Conservation (phyloP, 371 early-diverging fungal species). For the Batkoa obscura region DNA sequence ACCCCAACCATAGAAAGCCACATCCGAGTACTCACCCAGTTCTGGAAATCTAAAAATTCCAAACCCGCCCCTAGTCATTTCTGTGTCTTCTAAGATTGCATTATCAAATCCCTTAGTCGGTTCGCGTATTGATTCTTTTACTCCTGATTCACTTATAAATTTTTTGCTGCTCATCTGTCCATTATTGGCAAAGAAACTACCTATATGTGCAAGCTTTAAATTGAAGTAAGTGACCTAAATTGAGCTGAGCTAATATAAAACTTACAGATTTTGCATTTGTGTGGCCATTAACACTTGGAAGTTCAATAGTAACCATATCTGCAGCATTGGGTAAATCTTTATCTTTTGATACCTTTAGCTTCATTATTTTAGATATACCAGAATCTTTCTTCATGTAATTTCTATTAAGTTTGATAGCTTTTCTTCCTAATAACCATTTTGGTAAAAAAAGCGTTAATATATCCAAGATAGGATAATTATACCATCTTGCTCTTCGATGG, state of each 20-base stretch:
- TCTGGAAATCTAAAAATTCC: conserved; percentile 13
- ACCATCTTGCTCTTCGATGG: not conserved
- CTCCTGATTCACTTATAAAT: not conserved
- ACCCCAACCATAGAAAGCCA: conserved; percentile 22
- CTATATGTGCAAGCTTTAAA: not conserved
- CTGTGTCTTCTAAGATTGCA: conserved; percentile 8
- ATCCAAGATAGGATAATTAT: not conserved
- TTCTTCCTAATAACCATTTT: not conserved
- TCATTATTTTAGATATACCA: too few species aligned
- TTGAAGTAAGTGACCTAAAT: not conserved
- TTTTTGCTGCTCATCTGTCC: not conserved
- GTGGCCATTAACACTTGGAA: not conserved
- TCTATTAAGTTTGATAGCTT: not conserved
- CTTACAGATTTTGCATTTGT: not conserved
- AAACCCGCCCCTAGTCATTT: conserved; percentile 14
- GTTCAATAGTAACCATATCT: not conserved
- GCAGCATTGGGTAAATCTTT: not conserved
- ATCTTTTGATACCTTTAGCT: not conserved
- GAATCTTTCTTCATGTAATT: not conserved
- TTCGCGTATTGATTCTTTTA: not conserved
- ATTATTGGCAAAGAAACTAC: not conserved
- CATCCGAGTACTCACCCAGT: conserved; percentile 9
- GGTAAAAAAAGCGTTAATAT: conserved; percentile 2
- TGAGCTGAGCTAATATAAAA: too few species aligned
- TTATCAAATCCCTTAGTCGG: conserved; percentile 3